Base-by-base conservation (phyloP, 164 flowering plant species). In the Umbilicus rupestris region DNA sequence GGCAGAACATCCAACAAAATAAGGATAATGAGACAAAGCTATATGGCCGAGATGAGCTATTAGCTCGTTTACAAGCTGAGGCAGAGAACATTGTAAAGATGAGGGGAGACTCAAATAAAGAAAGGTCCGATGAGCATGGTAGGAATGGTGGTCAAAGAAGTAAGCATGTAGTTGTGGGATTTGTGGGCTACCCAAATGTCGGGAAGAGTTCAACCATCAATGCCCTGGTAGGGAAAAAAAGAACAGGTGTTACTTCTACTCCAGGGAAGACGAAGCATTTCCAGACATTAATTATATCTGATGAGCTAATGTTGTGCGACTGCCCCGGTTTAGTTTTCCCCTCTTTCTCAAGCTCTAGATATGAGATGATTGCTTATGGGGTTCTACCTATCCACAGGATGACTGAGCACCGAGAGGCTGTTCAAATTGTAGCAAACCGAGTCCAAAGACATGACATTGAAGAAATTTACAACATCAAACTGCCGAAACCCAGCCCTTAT, bases 181-280 rank as follows among this genome's bases (percentile, higher is more conserved):
- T 94, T 72, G 93, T 94, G 63, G 99, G 96, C 69, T 94, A 94
- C 57, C 97, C 97, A 42, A 94, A 94, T 74, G 99, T 94, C 30
- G 97, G 99, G 28, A 94, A 94, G 75, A 91, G 97, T 69, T 94
- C 99, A 41, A 94, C 98, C 1, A 91, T 94, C 20, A 94, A 94
- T 83, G 99, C 99, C 42, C 79, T 94, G 76, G 93, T 89, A 1
- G 96, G 99, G 22, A 83, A 83, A 69, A 94, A 91, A 67, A 77
- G 87, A 57, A 83, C 97, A 0, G 99, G 97, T 41, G 97, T 91
- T 33, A 94, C 99, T 26, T 88, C 95, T 59, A 91, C 99, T 17
- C 99, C 99, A 2, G 99, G 99, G 69, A 94, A 94, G 76, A 94
- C 99, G 2, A 94, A 94, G 76, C 97, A 94, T 79, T 91, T 94